A percentile compares a stretch with the other conserved stretches of the same genome.
Evolutionary conservation across 768 basidiomycete species (phyloP).

Genomic region (Mycena floridula): DNA sequence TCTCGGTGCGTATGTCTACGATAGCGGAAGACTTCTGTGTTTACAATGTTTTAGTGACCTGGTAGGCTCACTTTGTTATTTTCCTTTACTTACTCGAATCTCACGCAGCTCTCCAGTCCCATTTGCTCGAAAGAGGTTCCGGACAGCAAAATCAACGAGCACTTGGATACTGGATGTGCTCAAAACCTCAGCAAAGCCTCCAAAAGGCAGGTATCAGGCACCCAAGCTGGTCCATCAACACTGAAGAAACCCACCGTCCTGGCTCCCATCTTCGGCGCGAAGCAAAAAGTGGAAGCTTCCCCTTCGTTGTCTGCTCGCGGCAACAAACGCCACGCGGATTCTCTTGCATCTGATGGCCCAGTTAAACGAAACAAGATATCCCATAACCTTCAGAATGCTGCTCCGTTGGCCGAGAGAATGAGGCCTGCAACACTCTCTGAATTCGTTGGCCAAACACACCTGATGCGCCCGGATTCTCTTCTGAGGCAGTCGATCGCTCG

Average conservation of each 20-base stretch:
- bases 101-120: slow-evolving; percentile 28
- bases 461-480: slow-evolving; percentile 51
- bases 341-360: slow-evolving; percentile 8
- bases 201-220: slow-evolving; percentile 7
- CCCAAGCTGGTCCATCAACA: slow-evolving; percentile 11
- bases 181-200: slow-evolving; percentile 9
- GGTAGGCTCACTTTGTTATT: background rate
- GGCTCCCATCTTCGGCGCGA: slow-evolving; percentile 36
- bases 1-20: too few relatives aligned
- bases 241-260: slow-evolving; percentile 19
- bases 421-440: slow-evolving; percentile 59
- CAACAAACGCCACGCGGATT: slow-evolving; percentile 13
- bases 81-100: background rate
- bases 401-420: slow-evolving; percentile 68
- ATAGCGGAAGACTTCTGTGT: too few relatives aligned
- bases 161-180: slow-evolving; percentile 44
- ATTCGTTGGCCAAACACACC: slow-evolving; percentile 67
- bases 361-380: slow-evolving; percentile 17
- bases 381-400: slow-evolving; percentile 22
- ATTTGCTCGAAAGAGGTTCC: slow-evolving; percentile 39
- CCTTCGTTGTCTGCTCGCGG: slow-evolving; percentile 1
- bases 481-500: slow-evolving; percentile 46
- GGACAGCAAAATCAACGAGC: slow-evolving; percentile 39
- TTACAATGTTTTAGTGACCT: background rate
- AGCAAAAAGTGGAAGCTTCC: slow-evolving; percentile 9